phyloP scores from a whole-genome alignment of 2,329 filamentous ascomycete species.

The Whalleya microplaca region DNA sequence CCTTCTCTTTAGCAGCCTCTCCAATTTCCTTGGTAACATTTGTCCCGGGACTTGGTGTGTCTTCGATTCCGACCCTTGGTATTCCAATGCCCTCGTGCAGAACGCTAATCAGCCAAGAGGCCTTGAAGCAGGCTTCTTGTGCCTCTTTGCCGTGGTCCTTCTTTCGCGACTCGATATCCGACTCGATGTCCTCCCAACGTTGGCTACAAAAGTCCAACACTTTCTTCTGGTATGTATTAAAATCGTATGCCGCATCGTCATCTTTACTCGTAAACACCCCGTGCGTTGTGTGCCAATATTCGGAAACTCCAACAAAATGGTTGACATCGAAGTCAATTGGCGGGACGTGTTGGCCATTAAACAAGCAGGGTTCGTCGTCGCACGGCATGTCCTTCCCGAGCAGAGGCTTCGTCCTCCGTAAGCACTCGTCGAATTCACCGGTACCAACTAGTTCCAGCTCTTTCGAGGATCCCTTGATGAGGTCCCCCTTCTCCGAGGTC shows the following conservation, averaged over 20 bases:
- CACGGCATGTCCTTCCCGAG: conserved; percentile 89
- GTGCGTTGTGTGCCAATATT: conserved; percentile 99
- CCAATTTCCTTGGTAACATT: conserved; percentile 76
- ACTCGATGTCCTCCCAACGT: conserved; percentile 77
- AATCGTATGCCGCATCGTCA: conserved; percentile 80
- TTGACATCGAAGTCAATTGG: conserved; percentile 97
- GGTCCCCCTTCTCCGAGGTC: conserved; percentile 71
- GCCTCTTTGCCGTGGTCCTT: conserved; percentile 81
- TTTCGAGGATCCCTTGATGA: conserved; percentile 45
- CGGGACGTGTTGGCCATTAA: conserved; percentile 90
- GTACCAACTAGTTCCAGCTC: conserved; percentile 73
- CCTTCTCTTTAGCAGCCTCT: conserved; percentile 71
- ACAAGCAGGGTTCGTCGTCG: conserved; percentile 78
- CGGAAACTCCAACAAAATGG: conserved; percentile 95
- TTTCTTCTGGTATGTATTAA: conserved; percentile 82
- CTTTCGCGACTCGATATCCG: conserved; percentile 65
- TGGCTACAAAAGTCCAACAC: conserved; percentile 85
- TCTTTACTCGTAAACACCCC: conserved; percentile 83
- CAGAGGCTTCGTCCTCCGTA: conserved; percentile 80
- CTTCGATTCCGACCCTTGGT: conserved; percentile 80
- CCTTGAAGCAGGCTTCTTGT: conserved; percentile 93
- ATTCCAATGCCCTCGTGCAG: conserved; percentile 95
- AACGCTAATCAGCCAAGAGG: conserved; percentile 96
- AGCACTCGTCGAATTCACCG: conserved; percentile 83
- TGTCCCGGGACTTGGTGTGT: conserved; percentile 52